Evolutionary conservation across 1,284 basidiomycete genomes (phyloP), one percentile per base, ranked within the genome.

Genomic region (Mycena citricolor): DNA sequence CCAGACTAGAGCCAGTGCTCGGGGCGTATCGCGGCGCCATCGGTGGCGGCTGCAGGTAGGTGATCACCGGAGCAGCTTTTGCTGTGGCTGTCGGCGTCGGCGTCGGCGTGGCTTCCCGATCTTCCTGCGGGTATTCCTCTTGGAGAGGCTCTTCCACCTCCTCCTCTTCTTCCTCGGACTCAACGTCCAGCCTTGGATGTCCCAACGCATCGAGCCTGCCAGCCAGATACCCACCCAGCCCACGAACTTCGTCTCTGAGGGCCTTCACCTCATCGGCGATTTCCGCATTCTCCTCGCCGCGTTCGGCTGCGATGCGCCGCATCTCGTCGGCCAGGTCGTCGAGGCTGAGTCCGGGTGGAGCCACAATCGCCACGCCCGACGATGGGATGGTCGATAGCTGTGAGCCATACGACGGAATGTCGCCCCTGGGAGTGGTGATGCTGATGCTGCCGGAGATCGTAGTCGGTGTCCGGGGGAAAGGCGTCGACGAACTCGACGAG

Each of bases 251-350:
- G 25, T 82, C 70, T 40, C 79, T 73, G 37, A 90, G 74, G 1
- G 74, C 73, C 32, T 70, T 70, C 3, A 90, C 65, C 51, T 81
- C 79, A 28, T 77, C 77, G 1, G 74, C 70, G 17, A 89, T 60
- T 13, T 82, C 81, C 28, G 74, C 65, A 34, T 71, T 76, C 52
- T 90, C 86, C 2, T 74, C 68, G 0, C 77, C 79, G 42, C 83
- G 66, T 13, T 68, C 64, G 26, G 72, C 69, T 55, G 87, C 77
- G 25, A 83, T 67, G 8, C 76, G 72, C 22, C 80, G 73, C n/a
- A 90, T 61, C 47, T 83, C 77, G 8, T 83, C 76, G 19, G 82
- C 70, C 10, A 90, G 61, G 19, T 90, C 71, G 54, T 89, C 86
- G n/a, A 76, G 70, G 4, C 73, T 76, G 38, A 84, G 45, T 71